phyloP scores from a whole-genome alignment of 805 yeast species.

The Metschnikowia sp. region DNA sequence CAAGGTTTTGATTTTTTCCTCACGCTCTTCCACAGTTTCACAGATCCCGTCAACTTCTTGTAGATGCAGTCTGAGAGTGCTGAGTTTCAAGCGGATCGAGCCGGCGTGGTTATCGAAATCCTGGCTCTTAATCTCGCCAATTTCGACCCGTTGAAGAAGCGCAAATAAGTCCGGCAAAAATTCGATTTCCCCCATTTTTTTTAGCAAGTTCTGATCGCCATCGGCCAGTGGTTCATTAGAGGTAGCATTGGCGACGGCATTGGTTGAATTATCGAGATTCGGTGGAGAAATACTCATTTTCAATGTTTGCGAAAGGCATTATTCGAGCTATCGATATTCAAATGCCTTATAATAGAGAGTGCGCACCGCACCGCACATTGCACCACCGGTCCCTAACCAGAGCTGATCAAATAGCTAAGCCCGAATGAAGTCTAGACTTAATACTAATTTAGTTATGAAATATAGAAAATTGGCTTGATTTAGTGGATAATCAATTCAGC shows the following conservation, averaged over 20 bases:
- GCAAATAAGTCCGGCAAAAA: conserved; percentile 37
- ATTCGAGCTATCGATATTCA: no score
- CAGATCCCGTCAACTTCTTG: conserved; percentile 43
- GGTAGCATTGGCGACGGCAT: background rate
- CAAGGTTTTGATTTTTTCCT: conserved; percentile 30
- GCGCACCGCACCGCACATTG: no score
- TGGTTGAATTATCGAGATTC: background rate
- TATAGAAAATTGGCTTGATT: no score
- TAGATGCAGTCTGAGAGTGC: conserved; percentile 32
- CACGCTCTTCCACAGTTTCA: conserved; percentile 36
- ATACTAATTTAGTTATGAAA: no score
- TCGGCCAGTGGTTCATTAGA: background rate
- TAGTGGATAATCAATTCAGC: no score
- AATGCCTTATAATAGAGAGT: no score
- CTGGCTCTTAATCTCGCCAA: conserved; percentile 36
- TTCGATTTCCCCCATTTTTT: conserved; percentile 30
- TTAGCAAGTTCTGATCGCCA: conserved; percentile 8
- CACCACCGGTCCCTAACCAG: no score
- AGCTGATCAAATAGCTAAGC: no score
- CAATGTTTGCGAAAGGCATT: no score
- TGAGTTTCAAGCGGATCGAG: conserved; percentile 40
- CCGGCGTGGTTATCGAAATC: conserved; percentile 46
- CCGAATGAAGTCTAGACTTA: no score
- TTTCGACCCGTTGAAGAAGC: conserved; percentile 31
- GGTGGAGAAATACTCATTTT: background rate